phyloP scores from a whole-genome alignment of 169 alveolate species.

The Plasmodium fragile region DNA sequence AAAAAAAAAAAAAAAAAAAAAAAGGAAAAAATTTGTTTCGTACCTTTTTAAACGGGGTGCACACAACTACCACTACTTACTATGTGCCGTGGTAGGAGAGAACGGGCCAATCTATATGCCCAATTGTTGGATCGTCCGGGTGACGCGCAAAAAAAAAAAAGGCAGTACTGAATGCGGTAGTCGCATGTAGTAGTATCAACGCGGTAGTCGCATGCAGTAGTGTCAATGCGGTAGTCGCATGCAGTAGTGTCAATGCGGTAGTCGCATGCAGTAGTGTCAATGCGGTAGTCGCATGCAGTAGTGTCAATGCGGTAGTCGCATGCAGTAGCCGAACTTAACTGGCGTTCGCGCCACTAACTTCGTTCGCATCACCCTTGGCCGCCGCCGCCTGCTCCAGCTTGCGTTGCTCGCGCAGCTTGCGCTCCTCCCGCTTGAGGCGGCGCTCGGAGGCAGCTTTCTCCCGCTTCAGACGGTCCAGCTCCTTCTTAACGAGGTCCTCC shows the following conservation, averaged over 20 bases:
- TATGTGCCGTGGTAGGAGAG: neutral
- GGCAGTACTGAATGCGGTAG: too few relatives aligned
- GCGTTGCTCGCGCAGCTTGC: conserved; percentile 30
- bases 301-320: too few relatives aligned
- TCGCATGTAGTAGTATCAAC: too few relatives aligned
- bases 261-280: too few relatives aligned
- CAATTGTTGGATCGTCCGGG: neutral
- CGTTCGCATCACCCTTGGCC: neutral
- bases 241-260: too few relatives aligned
- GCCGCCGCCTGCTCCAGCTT: conserved; percentile 10
- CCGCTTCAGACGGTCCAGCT: conserved; percentile 38
- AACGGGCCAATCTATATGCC: neutral
- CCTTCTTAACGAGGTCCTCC: conserved; percentile 37
- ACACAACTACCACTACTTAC: neutral
- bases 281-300: too few relatives aligned
- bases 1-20: too few relatives aligned
- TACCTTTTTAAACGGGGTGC: neutral
- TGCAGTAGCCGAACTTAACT: neutral
- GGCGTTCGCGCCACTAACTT: neutral
- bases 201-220: too few relatives aligned
- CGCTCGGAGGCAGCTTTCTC: conserved; percentile 47
- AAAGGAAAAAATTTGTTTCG: neutral
- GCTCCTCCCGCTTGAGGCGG: conserved; percentile 44
- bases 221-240: too few relatives aligned
- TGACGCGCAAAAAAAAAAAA: neutral